Percentiles rank a stretch among this genome's conserved stretches.
phyloP scores from a whole-genome alignment of 805 yeast genomes.

The Phaffomyces antillensis region DNA sequence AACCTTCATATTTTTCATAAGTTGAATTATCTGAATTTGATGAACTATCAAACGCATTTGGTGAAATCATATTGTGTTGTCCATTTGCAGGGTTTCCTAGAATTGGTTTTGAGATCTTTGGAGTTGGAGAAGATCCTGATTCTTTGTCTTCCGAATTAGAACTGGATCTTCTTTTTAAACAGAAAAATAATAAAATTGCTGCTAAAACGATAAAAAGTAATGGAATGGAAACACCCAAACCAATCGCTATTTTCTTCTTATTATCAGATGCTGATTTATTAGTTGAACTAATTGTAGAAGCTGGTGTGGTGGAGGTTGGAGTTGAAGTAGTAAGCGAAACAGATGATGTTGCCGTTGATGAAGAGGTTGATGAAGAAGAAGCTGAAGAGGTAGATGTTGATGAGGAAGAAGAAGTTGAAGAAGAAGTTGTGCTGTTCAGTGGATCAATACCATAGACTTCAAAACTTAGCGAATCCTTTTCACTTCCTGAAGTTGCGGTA shows the following conservation, averaged over 20 bases:
- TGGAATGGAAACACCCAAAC: constrained; percentile 85
- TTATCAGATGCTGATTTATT: constrained; percentile 15
- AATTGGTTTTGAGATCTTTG: constrained; percentile 33
- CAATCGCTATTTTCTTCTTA: constrained; percentile 69
- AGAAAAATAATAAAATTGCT: constrained; percentile 41
- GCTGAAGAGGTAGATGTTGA: constrained; percentile 20
- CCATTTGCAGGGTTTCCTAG: constrained; percentile 30
- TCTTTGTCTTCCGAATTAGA: constrained; percentile 25
- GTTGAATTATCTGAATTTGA: constrained; percentile 27
- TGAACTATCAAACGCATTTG: constrained; percentile 13
- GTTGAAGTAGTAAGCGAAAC: constrained; percentile 16
- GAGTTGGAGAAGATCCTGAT: constrained; percentile 20
- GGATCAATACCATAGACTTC: constrained; percentile 44
- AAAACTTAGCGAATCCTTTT: constrained; percentile 37
- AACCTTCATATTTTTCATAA: constrained; percentile 21
- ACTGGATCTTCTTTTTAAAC: constrained; percentile 46
- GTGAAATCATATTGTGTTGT: constrained; percentile 24
- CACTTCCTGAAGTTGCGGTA: constrained; percentile 30
- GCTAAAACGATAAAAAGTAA: constrained; percentile 43
- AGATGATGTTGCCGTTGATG: constrained; percentile 5
- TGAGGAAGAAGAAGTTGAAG: constrained; percentile 25
- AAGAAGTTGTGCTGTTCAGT: constrained; percentile 12
- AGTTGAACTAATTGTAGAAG: constrained; percentile 6
- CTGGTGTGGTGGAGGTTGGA: neutral
- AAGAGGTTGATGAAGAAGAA: constrained; percentile 15